Percentiles rank a stretch among this genome's conserved stretches.
phyloP scores from a whole-genome alignment of 345 rosid species.

The Acer negundo region DNA sequence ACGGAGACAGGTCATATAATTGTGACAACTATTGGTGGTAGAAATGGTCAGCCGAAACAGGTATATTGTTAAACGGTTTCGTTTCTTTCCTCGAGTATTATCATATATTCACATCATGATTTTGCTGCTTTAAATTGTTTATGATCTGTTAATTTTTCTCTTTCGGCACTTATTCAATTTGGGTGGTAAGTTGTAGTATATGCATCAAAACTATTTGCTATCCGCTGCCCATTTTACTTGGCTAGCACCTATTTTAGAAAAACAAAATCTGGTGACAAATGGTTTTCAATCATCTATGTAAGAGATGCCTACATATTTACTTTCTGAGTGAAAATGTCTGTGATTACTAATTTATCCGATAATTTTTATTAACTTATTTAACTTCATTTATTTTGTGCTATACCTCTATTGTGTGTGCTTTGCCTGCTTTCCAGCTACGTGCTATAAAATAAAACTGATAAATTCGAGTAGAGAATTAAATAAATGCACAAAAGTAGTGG shows the following conservation, averaged over 20 bases:
- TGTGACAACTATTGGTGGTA: conserved; percentile 95
- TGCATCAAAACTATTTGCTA: not conserved
- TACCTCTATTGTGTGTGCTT: not conserved
- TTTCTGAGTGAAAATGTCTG: not conserved
- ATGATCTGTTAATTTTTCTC: not conserved
- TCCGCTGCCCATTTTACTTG: not conserved
- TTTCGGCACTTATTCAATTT: not conserved
- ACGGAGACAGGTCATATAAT: conserved; percentile 96
- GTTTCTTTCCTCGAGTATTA: not conserved
- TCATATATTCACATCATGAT: not conserved
- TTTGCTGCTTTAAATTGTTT: not conserved
- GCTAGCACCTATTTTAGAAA: not conserved
- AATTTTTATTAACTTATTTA: not conserved
- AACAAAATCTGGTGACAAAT: not conserved
- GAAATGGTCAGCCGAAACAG: conserved; percentile 97
- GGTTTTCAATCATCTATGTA: not conserved
- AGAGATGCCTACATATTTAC: not conserved
- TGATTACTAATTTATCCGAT: not conserved
- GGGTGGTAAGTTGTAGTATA: not conserved
- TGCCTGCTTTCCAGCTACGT: not conserved
- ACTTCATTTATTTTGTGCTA: not conserved
- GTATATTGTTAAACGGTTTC: conserved; percentile 29
- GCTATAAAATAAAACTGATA: not conserved
- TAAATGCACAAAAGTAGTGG: not conserved
- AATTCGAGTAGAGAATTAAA: not conserved